Evolutionary conservation across 495 filamentous ascomycete species (phyloP).

Genomic region (Talaromyces borbonicus): DNA sequence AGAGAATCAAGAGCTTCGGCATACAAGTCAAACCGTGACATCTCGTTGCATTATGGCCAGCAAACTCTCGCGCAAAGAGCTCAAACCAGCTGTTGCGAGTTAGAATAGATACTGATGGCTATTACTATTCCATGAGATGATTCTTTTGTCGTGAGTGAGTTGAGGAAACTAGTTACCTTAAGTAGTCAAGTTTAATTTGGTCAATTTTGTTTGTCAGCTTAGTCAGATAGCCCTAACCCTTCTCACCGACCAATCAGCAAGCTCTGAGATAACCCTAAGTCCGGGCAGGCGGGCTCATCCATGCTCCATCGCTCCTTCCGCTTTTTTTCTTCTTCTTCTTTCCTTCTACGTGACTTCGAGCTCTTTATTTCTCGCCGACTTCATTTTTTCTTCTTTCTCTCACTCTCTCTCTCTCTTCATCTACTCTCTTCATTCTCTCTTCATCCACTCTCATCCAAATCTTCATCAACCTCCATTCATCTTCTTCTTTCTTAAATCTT

Average conservation of each 20-base stretch:
- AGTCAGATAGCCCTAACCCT: slow-evolving; percentile 1
- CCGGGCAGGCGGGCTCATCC: background rate
- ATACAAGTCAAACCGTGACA: too few species aligned
- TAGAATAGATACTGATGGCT: too few species aligned
- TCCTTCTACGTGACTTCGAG: slow-evolving; percentile 4
- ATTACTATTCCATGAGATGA: too few species aligned
- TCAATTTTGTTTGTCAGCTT: background rate
- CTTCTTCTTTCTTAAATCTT: too few species aligned
- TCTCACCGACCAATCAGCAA: slow-evolving; percentile 6
- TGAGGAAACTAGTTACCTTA: too few species aligned
- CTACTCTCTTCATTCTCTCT: slow-evolving; percentile 4
- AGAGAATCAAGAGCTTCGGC: too few species aligned
- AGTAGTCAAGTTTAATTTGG: background rate
- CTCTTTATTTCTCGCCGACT: too few species aligned
- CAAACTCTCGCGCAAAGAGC: too few species aligned
- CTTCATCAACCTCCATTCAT: background rate
- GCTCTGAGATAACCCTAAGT: slow-evolving; percentile 6
- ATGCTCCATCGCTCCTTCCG: slow-evolving; percentile 1
- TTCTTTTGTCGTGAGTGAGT: too few species aligned
- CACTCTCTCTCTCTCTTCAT: slow-evolving; percentile 7
- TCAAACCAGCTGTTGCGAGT: too few species aligned
- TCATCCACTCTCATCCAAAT: too few species aligned
- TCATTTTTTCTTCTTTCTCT: slow-evolving; percentile 10
- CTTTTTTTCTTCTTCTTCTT: slow-evolving; percentile 8
- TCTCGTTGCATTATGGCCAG: too few species aligned